A percentile compares a stretch with the other conserved stretches of the same genome.
Evolutionary conservation across 352 stramenopile genomes (phyloP).

Genomic region (Phytophthora meadii): DNA sequence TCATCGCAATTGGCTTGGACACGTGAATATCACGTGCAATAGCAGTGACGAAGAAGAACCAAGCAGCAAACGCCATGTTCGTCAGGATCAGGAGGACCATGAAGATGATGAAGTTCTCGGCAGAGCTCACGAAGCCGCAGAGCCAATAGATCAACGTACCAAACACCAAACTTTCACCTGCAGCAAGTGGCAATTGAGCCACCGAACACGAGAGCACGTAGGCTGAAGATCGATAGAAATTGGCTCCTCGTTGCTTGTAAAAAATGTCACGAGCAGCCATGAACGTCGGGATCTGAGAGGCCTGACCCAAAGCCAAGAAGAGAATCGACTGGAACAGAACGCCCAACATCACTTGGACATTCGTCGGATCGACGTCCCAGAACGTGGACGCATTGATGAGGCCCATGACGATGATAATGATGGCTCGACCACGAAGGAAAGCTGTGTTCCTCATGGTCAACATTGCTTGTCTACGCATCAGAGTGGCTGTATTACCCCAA

Average conservation of each 20-base stretch:
- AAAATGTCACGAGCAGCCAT: constrained; percentile 67
- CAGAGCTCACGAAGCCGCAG: constrained; percentile 47
- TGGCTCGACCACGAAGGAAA: constrained; percentile 36
- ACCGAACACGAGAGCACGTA: constrained; percentile 67
- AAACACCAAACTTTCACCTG: constrained; percentile 72
- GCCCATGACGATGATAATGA: constrained; percentile 45
- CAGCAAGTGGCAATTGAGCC: constrained; percentile 59
- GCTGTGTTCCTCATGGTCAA: constrained; percentile 50
- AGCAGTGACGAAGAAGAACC: constrained; percentile 54
- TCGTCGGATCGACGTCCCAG: constrained; percentile 43
- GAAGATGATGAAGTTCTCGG: constrained; percentile 48
- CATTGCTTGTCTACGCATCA: constrained; percentile 54
- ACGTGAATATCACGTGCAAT: constrained; percentile 34
- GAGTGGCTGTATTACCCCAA: constrained; percentile 22
- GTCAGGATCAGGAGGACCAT: constrained; percentile 41
- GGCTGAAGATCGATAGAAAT: constrained; percentile 73
- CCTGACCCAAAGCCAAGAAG: constrained; percentile 73
- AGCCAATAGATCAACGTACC: constrained; percentile 83
- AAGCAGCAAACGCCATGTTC: constrained; percentile 48
- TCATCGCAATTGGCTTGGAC: constrained; percentile 42
- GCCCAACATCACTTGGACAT: constrained; percentile 56
- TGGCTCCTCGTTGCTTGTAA: constrained; percentile 81
- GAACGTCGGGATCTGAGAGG: constrained; percentile 72
- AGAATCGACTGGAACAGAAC: constrained; percentile 79
- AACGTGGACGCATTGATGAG: constrained; percentile 48